Evolutionary conservation across 345 rosid genomes (phyloP), one percentile per base, ranked within the genome.

Genomic region (Hibiscus tridactylites): DNA sequence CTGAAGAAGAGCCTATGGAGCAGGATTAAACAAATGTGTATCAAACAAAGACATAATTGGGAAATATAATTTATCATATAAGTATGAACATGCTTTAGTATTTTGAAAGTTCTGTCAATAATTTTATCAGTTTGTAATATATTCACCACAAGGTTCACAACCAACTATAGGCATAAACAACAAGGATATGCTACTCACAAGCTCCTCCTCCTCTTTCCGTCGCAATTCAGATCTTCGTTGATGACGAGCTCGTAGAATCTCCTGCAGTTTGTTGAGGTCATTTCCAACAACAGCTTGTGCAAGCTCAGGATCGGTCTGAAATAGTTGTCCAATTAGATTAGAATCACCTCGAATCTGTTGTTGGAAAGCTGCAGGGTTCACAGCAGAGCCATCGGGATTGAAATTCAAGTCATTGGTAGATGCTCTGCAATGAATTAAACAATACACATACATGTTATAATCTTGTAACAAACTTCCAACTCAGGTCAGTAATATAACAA

Each of bases 301-400:
- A 72, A 94, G 86, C 82, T 94, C 96, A 37, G 98, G 98, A 77
- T 94, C 97, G 35, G 74, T 69, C 96, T 94, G 98, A 80, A 90
- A 88, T 15, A 94, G 77, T 80, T 85, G 98, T 65, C 87, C 83
- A 86, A 94, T 88, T 42, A 79, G 61, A 87, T 90, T 90, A 60
- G 95, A 75, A 76, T 91, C 97, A 78, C 79, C 79, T 16, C 86
- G 88, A 75, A 94, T 19, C n/a, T 88, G 93, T 61, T 90, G 96
- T 82, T 91, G 98, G 71, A 94, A 88, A 35, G 96, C 97, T 71
- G 85, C 86, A 73, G 98, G 96, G 73, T 91, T 86, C 71, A 81
- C 84, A 74, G 98, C 93, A 81, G 98, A 90, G 8, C 97, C 97
- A 78, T 91, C 97, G 57, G 95, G 95, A 80, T 90, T 90, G 67